phyloP scores from a whole-genome alignment of 495 filamentous ascomycete species.

The Extremus antarcticus region DNA sequence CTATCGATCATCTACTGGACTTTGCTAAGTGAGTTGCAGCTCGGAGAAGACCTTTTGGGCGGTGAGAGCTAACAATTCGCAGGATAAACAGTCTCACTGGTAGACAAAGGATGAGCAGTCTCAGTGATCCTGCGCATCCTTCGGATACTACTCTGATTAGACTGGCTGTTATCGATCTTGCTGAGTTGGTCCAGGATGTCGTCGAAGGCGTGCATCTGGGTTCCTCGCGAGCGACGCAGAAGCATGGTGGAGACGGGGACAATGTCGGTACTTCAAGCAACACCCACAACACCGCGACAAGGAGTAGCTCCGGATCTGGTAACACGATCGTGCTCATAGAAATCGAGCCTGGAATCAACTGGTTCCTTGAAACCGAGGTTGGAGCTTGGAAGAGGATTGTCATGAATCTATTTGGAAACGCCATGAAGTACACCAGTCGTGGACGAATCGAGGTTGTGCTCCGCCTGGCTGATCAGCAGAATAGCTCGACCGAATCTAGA shows the following conservation, averaged over 20 bases:
- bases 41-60: slow-evolving; percentile 11
- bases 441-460: slow-evolving; percentile 25
- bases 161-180: too few species aligned
- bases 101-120: too few species aligned
- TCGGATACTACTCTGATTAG: too few species aligned
- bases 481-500: too few species aligned
- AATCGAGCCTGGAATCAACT: background rate
- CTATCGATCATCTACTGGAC: slow-evolving; percentile 22
- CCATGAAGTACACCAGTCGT: slow-evolving; percentile 27
- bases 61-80: too few species aligned
- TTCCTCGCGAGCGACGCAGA: too few species aligned
- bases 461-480: too few species aligned
- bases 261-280: too few species aligned
- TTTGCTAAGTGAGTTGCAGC: slow-evolving; percentile 21
- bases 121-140: too few species aligned
- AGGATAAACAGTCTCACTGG: background rate
- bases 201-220: too few species aligned
- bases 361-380: background rate
- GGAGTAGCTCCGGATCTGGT: background rate
- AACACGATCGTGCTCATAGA: background rate
- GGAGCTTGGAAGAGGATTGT: slow-evolving; percentile 21
- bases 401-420: slow-evolving; percentile 29
- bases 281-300: background rate
- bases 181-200: too few species aligned
- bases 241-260: too few species aligned